These are phyloP conservation scores for Coccomyxa sp. DNA, from an alignment of 139 green algal species.

Conservation along the genomic window DNA sequence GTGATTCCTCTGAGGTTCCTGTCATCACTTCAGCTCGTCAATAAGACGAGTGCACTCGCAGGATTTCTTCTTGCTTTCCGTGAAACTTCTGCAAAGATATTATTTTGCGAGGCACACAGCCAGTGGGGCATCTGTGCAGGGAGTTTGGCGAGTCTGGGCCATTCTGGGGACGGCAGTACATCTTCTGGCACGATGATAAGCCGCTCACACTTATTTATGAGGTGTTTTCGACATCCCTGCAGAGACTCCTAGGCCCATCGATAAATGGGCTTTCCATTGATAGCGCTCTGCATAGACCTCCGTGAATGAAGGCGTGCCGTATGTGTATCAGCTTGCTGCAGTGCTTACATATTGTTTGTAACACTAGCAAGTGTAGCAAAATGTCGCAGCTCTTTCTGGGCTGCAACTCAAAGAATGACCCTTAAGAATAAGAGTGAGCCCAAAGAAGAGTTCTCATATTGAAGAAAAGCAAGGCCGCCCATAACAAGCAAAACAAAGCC, in stretches of 20 bases:
- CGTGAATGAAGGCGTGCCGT: too few relatives aligned
- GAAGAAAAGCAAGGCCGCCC: too few relatives aligned
- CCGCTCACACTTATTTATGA: conserved; percentile 96
- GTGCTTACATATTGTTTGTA: too few relatives aligned
- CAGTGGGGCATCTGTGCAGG: conserved; percentile 19
- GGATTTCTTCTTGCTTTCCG: background rate
- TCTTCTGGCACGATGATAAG: conserved; percentile 80
- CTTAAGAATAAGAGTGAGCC: too few relatives aligned
- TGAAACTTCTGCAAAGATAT: background rate
- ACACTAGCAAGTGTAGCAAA: too few relatives aligned
- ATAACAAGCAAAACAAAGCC: too few relatives aligned
- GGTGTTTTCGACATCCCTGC: conserved; percentile 71
- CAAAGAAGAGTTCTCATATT: too few relatives aligned
- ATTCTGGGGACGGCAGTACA: conserved; percentile 90
- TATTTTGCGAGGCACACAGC: background rate
- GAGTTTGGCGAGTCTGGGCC: conserved; percentile 49
- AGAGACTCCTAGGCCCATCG: conserved; percentile 32
- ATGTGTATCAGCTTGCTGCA: too few relatives aligned
- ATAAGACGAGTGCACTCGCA: background rate
- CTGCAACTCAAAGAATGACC: too few relatives aligned
- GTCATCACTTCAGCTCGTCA: background rate
- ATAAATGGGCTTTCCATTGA: too few relatives aligned
- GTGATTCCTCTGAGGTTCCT: conserved; percentile 12
- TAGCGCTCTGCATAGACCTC: too few relatives aligned
- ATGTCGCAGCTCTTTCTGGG: too few relatives aligned